Conservation (phyloP, 768 basidiomycete species). For the Leccinum uliginosum region DNA sequence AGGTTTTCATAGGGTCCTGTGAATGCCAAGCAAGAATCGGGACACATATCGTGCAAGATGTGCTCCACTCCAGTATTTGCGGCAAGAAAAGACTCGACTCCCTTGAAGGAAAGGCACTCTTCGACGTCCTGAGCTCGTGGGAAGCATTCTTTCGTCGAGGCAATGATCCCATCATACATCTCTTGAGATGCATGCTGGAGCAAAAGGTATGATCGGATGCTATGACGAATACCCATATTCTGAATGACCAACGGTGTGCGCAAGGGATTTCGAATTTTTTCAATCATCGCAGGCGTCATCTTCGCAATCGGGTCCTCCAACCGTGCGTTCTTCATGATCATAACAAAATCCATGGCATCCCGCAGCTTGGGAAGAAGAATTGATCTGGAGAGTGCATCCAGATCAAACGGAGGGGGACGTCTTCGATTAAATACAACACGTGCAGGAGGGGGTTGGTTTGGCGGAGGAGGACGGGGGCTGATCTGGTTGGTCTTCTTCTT, state of each 20-base stretch:
- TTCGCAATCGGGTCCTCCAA: neutral
- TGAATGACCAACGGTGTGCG: neutral
- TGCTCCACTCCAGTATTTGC: slow-evolving; percentile 29
- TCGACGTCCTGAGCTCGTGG: neutral
- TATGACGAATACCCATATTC: neutral
- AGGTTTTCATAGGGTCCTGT: slow-evolving; percentile 34
- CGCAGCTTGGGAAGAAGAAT: neutral
- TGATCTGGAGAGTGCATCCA: neutral
- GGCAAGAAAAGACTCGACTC: slow-evolving; percentile 3
- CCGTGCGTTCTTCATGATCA: neutral
- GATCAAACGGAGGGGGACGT: neutral
- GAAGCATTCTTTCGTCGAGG: neutral
- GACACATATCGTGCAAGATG: slow-evolving; percentile 39
- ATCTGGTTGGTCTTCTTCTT: no score
- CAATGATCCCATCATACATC: neutral
- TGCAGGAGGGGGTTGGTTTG: no score
- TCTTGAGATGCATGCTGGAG: neutral
- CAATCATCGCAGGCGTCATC: neutral
- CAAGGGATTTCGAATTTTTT: neutral
- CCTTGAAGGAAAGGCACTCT: neutral
- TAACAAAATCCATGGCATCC: neutral
- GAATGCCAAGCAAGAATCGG: slow-evolving; percentile 37
- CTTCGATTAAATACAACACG: neutral
- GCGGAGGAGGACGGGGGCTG: no score
- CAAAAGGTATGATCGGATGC: neutral